Base-by-base conservation (phyloP, 441 rosid species). In the Arabidopsis lyrata region DNA sequence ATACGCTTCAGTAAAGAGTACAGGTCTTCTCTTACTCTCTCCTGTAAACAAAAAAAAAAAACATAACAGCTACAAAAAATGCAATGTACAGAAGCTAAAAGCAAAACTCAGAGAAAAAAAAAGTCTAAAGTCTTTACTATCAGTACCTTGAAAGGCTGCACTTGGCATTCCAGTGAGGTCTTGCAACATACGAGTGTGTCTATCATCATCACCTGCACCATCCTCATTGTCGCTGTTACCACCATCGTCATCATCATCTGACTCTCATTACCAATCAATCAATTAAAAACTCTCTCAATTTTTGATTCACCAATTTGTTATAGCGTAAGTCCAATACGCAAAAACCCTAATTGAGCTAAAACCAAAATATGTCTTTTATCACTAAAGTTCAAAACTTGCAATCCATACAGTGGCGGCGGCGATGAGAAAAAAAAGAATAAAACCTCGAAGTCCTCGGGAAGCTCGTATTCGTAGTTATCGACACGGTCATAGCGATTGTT, bases 141-240 rank as follows among this genome's bases (percentile, higher is more conserved):
- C 2, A 22, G 63, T 83, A 93, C 98, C 93, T 78, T 83, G 81
- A 78, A 92, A 90, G 42, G 87, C 97, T 66, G 86, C 95, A 60
- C 81, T 82, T 6, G 97, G 93, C 90, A 95, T 80, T 82, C 97
- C 97, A 54, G 97, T 92, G 69, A 94, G 79, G 62, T 80, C 84
- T 73, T 90, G 84, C 84, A 94, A 83, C 99, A 94, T 88, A 72
- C 94, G 84, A 72, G 76, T 56, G 73, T 92, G 97, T 71, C 85
- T 86, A 79, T 65, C 92, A 67, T 80, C 91, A 24, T 36, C 79
- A 50, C 72, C 86, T 31, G 70, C 82, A 9, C 64, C 81, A 50
- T 61, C 68, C 24, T 27, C 68, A 63, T 49, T 69, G 6, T 66
- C 73, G 16, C 39, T 57, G 62, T 63, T 67, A 11, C 31, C 74